These are phyloP conservation scores for Verticillium zaregamsianum DNA, from an alignment of 2,329 filamentous ascomycete genomes.

Conservation along the genomic window DNA sequence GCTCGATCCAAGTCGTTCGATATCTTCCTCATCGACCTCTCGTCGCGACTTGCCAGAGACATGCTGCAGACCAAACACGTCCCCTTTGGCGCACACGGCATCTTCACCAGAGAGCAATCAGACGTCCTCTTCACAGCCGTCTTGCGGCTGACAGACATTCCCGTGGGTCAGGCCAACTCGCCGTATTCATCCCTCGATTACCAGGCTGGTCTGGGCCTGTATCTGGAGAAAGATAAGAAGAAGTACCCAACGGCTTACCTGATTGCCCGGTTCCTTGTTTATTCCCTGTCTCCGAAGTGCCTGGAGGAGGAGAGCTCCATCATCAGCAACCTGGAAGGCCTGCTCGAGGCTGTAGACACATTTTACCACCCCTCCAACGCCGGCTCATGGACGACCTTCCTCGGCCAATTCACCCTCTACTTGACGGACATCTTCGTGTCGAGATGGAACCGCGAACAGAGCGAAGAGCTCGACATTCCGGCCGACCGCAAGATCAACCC, in stretches of 20 bases:
- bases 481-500: slow-evolving; percentile 73
- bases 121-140: slow-evolving; percentile 90
- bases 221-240: slow-evolving; percentile 87
- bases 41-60: slow-evolving; percentile 84
- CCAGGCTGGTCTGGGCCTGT: slow-evolving; percentile 74
- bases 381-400: slow-evolving; percentile 82
- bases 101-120: slow-evolving; percentile 90
- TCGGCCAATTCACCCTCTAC: slow-evolving; percentile 89
- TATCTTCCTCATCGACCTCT: slow-evolving; percentile 80
- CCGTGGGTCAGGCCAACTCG: slow-evolving; percentile 91
- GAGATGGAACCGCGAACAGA: slow-evolving; percentile 93
- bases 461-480: slow-evolving; percentile 84
- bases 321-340: slow-evolving; percentile 77
- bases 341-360: slow-evolving; percentile 93
- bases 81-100: slow-evolving; percentile 78
- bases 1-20: slow-evolving; percentile 87
- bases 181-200: slow-evolving; percentile 86
- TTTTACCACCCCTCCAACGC: slow-evolving; percentile 99
- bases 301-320: slow-evolving; percentile 74
- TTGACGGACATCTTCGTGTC: slow-evolving; percentile 95
- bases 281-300: slow-evolving; percentile 84
- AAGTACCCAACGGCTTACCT: slow-evolving; percentile 91
- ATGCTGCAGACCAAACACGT: slow-evolving; percentile 71
- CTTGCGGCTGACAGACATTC: slow-evolving; percentile 85
- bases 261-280: slow-evolving; percentile 87